Percentiles rank a stretch among this genome's conserved stretches.
These are phyloP conservation scores for Cladophialophora chaetospira DNA, from an alignment of 2,329 filamentous ascomycete genomes.

Conservation along the genomic window DNA sequence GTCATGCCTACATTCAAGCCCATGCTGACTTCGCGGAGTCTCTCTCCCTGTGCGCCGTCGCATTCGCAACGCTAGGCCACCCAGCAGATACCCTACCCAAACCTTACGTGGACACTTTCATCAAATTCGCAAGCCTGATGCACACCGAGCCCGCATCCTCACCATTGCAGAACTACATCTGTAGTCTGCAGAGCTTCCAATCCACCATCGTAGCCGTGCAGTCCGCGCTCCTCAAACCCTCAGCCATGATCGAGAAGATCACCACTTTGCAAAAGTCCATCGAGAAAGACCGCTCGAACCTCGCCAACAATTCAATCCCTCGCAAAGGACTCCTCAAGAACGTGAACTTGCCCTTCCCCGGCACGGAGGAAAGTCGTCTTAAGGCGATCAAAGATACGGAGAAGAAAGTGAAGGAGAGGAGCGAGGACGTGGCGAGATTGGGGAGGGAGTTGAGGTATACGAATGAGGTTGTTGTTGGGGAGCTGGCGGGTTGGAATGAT, in stretches of 20 bases:
- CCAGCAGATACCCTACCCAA: conserved; percentile 65
- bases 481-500: conserved; percentile 93
- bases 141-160: conserved; percentile 67
- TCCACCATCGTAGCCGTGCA: conserved; percentile 82
- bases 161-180: conserved; percentile 72
- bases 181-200: conserved; percentile 75
- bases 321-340: conserved; percentile 43
- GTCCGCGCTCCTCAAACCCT: conserved; percentile 74
- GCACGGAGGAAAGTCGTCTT: conserved; percentile 80
- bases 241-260: conserved; percentile 75
- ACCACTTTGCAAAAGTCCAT: conserved; percentile 72
- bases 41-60: conserved; percentile 45
- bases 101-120: conserved; percentile 69
- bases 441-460: conserved; percentile 84
- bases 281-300: conserved; percentile 73
- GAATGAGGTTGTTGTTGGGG: conserved; percentile 87
- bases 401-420: conserved; percentile 71
- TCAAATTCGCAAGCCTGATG: conserved; percentile 67
- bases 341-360: conserved; percentile 46
- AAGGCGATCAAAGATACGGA: conserved; percentile 81
- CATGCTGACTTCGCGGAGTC: conserved; percentile 52
- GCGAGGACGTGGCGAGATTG: conserved; percentile 71
- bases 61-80: conserved; percentile 53
- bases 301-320: conserved; percentile 61
- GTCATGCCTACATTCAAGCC: conserved; percentile 71